Evolutionary conservation across 306 rosid genomes (phyloP).

Genomic region (Quercus bicolor): DNA sequence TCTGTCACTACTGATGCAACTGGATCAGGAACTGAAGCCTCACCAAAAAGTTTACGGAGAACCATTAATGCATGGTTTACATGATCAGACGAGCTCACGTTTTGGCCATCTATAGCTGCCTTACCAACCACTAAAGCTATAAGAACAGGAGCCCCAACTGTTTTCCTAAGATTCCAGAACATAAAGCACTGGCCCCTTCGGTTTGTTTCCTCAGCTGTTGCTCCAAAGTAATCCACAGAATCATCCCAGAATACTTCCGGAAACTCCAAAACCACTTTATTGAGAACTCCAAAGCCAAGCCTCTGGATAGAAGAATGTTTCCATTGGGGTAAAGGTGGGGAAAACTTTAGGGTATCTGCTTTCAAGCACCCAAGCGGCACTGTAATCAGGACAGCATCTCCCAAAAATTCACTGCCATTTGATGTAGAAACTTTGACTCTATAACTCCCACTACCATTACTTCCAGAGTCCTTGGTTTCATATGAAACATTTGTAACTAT

Average conservation of each 20-base stretch:
- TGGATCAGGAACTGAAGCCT: slow-evolving; percentile 84
- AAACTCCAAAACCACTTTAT: slow-evolving; percentile 91
- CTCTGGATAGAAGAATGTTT: slow-evolving; percentile 77
- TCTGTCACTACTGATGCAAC: slow-evolving; percentile 91
- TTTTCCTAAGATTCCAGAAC: slow-evolving; percentile 98
- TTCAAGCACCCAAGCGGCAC: slow-evolving; percentile 98
- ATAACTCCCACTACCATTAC: slow-evolving; percentile 22
- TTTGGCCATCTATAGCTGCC: slow-evolving; percentile 89
- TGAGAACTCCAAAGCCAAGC: slow-evolving; percentile 97
- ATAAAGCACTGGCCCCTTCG: slow-evolving; percentile 93
- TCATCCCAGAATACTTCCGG: slow-evolving; percentile 97
- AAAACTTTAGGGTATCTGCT: slow-evolving; percentile 81
- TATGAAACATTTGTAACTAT: slow-evolving; percentile 78
- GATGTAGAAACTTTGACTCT: slow-evolving; percentile 75
- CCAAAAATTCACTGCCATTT: slow-evolving; percentile 67
- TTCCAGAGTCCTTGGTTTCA: slow-evolving; percentile 41
- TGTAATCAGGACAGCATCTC: slow-evolving; percentile 88
- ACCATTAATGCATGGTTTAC: slow-evolving; percentile 82
- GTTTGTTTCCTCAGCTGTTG: slow-evolving; percentile 89
- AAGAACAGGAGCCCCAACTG: slow-evolving; percentile 97
- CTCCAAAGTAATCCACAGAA: slow-evolving; percentile 96
- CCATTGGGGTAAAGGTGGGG: slow-evolving; percentile 92
- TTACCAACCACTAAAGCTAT: slow-evolving; percentile 95
- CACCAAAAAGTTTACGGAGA: slow-evolving; percentile 94
- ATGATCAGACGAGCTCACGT: slow-evolving; percentile 65